Percentiles rank a stretch among this genome's conserved stretches.
Evolutionary conservation across 192 early-diverging fungal genomes (phyloP).

Genomic region (Coemansia sp.): DNA sequence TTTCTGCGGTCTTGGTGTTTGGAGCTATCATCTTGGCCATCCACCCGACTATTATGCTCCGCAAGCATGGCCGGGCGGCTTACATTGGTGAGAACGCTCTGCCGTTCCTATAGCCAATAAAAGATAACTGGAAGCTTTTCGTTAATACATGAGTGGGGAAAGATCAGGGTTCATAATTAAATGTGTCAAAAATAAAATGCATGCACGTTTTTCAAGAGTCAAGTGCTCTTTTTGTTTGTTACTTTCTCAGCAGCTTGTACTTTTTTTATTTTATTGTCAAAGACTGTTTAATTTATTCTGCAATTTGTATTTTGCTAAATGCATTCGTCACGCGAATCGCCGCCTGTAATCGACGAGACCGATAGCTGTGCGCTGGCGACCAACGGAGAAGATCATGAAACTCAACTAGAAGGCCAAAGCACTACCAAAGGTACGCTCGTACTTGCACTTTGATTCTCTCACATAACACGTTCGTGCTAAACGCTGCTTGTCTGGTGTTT

Average conservation of each 20-base stretch:
- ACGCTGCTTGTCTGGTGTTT: neutral
- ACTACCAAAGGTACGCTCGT: slow-evolving; percentile 3
- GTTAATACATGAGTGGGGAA: too few species aligned
- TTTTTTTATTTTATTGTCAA: too few species aligned
- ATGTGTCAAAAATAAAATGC: too few species aligned
- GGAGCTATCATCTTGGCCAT: slow-evolving; percentile 39
- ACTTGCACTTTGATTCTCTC: neutral
- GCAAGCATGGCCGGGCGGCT: slow-evolving; percentile 33
- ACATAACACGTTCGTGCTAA: neutral
- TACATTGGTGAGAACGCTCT: slow-evolving; percentile 32
- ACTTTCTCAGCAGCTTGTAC: too few species aligned
- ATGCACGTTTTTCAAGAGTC: too few species aligned
- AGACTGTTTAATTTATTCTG: neutral
- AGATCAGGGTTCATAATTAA: too few species aligned
- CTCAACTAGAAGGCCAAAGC: slow-evolving; percentile 5
- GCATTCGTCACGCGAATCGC: neutral
- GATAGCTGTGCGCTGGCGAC: neutral
- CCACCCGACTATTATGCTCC: slow-evolving; percentile 26
- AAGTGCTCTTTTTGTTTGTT: too few species aligned
- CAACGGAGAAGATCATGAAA: neutral
- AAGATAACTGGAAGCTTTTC: too few species aligned
- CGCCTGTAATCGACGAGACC: neutral
- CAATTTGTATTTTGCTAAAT: slow-evolving; percentile 4
- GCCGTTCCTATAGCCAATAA: slow-evolving; percentile 20
- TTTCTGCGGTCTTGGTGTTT: slow-evolving; percentile 38